Base-by-base conservation (phyloP, 257 asterid species). In the Agastache rugosa region DNA sequence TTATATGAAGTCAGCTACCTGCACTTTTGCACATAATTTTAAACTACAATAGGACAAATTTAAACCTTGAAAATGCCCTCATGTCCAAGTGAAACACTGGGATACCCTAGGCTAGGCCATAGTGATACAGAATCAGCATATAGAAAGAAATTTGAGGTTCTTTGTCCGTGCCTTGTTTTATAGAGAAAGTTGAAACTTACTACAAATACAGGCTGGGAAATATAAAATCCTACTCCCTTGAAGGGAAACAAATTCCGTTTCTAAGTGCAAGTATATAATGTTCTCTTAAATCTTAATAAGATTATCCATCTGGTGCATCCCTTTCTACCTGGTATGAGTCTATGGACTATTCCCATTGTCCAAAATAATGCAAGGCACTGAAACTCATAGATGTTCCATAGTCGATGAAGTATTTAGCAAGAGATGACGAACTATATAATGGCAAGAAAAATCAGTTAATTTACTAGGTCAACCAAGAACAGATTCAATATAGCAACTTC, bases 1-100 rank as follows among this genome's bases (percentile, higher is more conserved):
- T 73, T 55, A 74, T 55, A 74, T 48, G 67, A 75, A 60, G 54
- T 41, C 71, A 76, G 63, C 20, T 48, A 71, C 41, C 31, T 63
- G 59, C 67, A 72, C 17, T 16, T 12, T 31, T 51, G 68, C 42
- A 65, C 64, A 55, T 6, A 27, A 69, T 48, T 23, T 56, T 45
- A 2, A 53, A 42, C 67, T 67, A 25, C 23, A 75, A 54, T 19
- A 35, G 63, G 11, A 65, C 23, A 55, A 17, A 47, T 23, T 23
- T 23, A 47, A 62, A 55, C 50, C 59, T 72, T 45, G 47, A 3
- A 4, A 35, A 56, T 22, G 22, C 23, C 63, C 34, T 22, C 66
- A 54, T 25, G 19, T 58, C 11, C 29, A 53, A 58, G 44, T 35
- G 47, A 8, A 16, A 62, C 45, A 81, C 17, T 63, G 17, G 11